Evolutionary conservation across 169 alveolate genomes (phyloP).

Genomic region (Cryptosporidium canis): DNA sequence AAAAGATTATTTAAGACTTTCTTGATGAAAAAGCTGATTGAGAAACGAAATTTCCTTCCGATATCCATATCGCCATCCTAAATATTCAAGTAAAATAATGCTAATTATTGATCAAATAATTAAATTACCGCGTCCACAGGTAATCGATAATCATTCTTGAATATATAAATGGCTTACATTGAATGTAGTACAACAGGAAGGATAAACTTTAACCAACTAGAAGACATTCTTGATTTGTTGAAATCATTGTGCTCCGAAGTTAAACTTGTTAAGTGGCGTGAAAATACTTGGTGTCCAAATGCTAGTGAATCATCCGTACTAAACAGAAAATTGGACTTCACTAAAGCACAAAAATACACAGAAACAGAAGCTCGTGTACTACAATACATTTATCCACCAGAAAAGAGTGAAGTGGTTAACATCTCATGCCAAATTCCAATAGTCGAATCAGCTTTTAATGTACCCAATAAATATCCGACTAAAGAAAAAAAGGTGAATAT

Average conservation of each 20-base stretch:
- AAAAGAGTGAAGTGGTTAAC: neutral
- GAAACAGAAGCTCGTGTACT: conserved; percentile 22
- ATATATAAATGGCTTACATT: neutral
- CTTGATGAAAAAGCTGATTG: neutral
- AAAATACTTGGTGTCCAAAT: conserved; percentile 50
- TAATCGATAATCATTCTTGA: neutral
- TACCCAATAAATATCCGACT: neutral
- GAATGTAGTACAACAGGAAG: conserved; percentile 55
- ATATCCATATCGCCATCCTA: conserved; percentile 12
- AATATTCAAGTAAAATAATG: neutral
- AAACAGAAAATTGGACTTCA: conserved; percentile 21
- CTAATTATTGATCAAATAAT: neutral
- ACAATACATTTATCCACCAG: conserved; percentile 54
- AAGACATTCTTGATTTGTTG: conserved; percentile 18
- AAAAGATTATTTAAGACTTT: neutral
- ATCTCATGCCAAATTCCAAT: conserved; percentile 26
- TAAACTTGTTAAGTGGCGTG: conserved; percentile 43
- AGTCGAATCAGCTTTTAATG: neutral
- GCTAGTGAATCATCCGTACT: neutral
- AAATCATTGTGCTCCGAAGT: conserved; percentile 37
- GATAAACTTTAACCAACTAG: neutral
- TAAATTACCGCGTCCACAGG: neutral
- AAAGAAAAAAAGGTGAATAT: conserved; percentile 1
- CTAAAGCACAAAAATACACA: conserved; percentile 31
- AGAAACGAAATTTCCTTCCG: neutral